Conservation (phyloP, 345 rosid genomes). For the Lepidium didymum region DNA sequence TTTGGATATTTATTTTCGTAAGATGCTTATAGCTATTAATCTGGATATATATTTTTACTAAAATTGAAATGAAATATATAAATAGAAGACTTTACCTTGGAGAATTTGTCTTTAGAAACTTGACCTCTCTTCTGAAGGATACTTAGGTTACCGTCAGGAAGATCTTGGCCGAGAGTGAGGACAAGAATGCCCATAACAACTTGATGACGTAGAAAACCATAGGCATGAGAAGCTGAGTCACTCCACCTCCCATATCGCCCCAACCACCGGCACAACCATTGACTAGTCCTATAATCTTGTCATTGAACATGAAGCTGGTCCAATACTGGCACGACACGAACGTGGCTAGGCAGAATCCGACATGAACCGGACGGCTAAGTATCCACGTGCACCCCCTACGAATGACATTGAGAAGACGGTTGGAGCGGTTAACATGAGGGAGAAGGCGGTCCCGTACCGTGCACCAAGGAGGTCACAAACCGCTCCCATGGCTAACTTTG, state of each 20-base stretch:
- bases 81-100: constrained; percentile 38
- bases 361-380: constrained; percentile 69
- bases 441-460: constrained; percentile 62
- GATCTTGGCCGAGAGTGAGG: constrained; percentile 68
- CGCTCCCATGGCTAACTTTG: constrained; percentile 76
- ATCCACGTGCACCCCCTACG: constrained; percentile 47
- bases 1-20: not conserved
- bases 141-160: constrained; percentile 78
- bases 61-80: not conserved
- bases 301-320: constrained; percentile 86
- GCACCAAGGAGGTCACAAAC: constrained; percentile 73
- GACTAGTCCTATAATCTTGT: constrained; percentile 70
- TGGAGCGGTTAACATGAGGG: constrained; percentile 68
- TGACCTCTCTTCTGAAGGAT: constrained; percentile 62
- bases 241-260: constrained; percentile 90
- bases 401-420: constrained; percentile 77
- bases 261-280: constrained; percentile 83
- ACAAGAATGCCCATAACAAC: constrained; percentile 61
- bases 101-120: constrained; percentile 61
- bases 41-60: not conserved
- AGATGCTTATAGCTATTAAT: not conserved
- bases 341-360: constrained; percentile 81
- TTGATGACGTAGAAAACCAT: constrained; percentile 54
- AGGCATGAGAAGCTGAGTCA: constrained; percentile 79
- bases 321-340: constrained; percentile 85